Evolutionary conservation across 441 rosid species (phyloP).

Genomic region (Croton setiger): DNA sequence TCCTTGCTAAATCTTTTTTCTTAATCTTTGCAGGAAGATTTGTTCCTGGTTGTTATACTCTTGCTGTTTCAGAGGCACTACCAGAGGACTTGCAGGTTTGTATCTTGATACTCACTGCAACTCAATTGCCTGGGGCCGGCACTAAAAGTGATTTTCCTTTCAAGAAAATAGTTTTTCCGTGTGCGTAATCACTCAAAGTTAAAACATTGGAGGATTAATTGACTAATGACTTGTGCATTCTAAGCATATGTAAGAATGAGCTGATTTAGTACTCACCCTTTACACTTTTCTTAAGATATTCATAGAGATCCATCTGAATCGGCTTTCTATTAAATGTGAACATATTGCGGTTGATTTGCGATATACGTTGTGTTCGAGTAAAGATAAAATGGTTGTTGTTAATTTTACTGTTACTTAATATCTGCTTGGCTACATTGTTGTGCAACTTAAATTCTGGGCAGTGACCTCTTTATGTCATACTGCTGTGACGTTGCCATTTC

Average conservation of each 20-base stretch:
- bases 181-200: not conserved
- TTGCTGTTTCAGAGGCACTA: constrained; percentile 88
- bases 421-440: not conserved
- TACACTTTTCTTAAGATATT: no score
- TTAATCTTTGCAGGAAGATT: constrained; percentile 55
- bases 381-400: not conserved
- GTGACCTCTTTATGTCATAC: not conserved
- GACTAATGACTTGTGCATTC: not conserved
- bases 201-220: not conserved
- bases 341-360: not conserved
- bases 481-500: not conserved
- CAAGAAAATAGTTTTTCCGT: not conserved
- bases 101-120: constrained; percentile 6
- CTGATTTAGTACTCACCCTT: no score
- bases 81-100: constrained; percentile 87
- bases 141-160: not conserved
- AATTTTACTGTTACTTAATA: not conserved
- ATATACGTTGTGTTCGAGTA: not conserved
- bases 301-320: not conserved
- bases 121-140: not conserved
- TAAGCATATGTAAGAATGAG: not conserved
- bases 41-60: constrained; percentile 92
- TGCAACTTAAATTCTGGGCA: not conserved
- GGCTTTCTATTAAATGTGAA: not conserved
- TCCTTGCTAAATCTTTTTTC: not conserved